These are phyloP conservation scores for Favolaschia claudopus DNA, from an alignment of 768 basidiomycete genomes.

Conservation along the genomic window DNA sequence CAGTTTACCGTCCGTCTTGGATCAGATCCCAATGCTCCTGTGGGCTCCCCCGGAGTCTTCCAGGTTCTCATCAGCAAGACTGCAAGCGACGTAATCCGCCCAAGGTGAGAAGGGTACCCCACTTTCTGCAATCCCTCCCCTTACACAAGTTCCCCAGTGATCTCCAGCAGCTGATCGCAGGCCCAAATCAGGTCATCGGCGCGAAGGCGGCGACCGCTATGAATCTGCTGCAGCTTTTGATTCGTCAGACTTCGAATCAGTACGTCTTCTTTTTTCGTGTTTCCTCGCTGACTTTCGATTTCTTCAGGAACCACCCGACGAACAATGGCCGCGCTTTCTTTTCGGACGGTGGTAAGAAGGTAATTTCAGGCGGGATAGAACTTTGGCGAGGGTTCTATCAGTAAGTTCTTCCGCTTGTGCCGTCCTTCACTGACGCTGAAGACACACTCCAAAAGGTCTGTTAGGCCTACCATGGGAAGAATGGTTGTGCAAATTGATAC, in stretches of 20 bases:
- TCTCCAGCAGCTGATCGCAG: slow-evolving; percentile 32
- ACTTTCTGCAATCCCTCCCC: not conserved
- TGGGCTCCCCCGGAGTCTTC: slow-evolving; percentile 36
- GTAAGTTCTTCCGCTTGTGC: slow-evolving; percentile 48
- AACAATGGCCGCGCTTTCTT: slow-evolving; percentile 58
- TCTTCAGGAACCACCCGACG: slow-evolving; percentile 47
- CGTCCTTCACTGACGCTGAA: no score
- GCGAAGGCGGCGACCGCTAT: slow-evolving; percentile 43
- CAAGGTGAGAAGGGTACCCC: slow-evolving; percentile 37
- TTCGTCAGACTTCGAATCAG: slow-evolving; percentile 57
- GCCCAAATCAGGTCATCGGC: slow-evolving; percentile 23
- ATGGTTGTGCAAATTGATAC: slow-evolving; percentile 58
- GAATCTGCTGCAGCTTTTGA: slow-evolving; percentile 56
- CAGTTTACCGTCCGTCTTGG: slow-evolving; percentile 47
- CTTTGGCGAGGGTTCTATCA: slow-evolving; percentile 59
- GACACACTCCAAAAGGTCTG: slow-evolving; percentile 53
- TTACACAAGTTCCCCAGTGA: slow-evolving; percentile 29
- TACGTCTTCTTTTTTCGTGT: slow-evolving; percentile 29
- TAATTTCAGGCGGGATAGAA: slow-evolving; percentile 43
- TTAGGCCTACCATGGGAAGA: slow-evolving; percentile 48
- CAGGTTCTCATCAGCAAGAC: slow-evolving; percentile 46
- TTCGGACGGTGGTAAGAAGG: slow-evolving; percentile 18
- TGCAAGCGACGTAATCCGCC: slow-evolving; percentile 42
- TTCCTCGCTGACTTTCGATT: not conserved
- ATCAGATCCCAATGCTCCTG: slow-evolving; percentile 24